phyloP scores from a whole-genome alignment of 2,329 filamentous ascomycete genomes.

The Tolypocladium capitatum region DNA sequence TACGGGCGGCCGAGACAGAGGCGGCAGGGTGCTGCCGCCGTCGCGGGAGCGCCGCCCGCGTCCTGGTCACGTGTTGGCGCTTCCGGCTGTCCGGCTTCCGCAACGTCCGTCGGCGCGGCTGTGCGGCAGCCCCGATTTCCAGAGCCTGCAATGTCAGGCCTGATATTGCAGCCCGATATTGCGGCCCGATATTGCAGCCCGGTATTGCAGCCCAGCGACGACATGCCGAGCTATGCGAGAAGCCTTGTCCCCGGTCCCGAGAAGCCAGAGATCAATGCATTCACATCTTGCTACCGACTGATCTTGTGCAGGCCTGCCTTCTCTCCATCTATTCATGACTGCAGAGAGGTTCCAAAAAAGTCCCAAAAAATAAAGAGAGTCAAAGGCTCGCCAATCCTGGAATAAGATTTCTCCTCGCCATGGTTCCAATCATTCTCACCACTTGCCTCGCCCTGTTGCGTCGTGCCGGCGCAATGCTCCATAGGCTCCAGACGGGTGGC shows the following conservation, averaged over 20 bases:
- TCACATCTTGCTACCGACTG: neutral
- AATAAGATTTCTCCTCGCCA: neutral
- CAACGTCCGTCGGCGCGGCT: too few species aligned
- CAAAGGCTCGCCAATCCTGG: neutral
- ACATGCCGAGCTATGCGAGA: too few species aligned
- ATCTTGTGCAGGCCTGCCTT: neutral
- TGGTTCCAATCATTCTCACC: neutral
- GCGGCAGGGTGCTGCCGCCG: too few species aligned
- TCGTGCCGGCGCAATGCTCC: too few species aligned
- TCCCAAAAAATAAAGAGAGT: neutral
- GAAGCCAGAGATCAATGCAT: neutral
- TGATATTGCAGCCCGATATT: too few species aligned
- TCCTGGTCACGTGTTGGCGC: too few species aligned
- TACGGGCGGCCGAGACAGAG: too few species aligned
- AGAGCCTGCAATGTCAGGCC: too few species aligned
- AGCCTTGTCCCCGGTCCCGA: neutral
- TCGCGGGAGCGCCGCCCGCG: too few species aligned
- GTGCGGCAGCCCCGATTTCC: too few species aligned
- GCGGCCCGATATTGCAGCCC: too few species aligned
- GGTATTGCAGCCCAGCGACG: neutral
- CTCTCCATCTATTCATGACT: slow-evolving; percentile 3
- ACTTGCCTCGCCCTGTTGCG: neutral
- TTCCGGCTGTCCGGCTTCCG: too few species aligned
- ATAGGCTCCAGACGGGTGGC: neutral
- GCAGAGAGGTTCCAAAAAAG: slow-evolving; percentile 4